Base-by-base conservation (phyloP, 306 rosid species). In the Prunus davidiana region DNA sequence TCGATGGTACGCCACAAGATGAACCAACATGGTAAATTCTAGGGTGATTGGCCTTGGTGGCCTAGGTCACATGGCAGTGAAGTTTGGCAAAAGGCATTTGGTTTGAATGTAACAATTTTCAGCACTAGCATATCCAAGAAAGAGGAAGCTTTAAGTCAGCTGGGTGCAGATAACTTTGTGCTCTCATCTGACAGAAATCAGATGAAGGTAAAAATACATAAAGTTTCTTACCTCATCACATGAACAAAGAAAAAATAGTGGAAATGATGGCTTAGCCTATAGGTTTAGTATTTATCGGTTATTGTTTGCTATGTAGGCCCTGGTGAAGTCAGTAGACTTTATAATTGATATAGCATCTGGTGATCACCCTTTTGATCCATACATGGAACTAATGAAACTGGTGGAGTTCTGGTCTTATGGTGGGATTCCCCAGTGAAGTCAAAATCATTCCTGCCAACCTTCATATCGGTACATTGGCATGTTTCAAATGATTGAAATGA, bases 31-130 rank as follows among this genome's bases (percentile, higher is more conserved):
- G 98, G 98, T 41, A 89, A 93, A 77, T 88, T 69, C 88, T 93
- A 1, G 98, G 97, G 28, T 93, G 83, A 81, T 93, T 76, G 98
- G 95, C 38, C 97, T 93, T 45, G 98, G 97, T 67, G 98, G 97
- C 78, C 98, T 93, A 10, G 97, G 97, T 67, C 98, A 93, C 78
- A 82, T 92, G 93, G 97, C 97, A 3, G 96, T 88, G 72, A 92
- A 92, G 82, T 92, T 92, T 71, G 97, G 93, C 62, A 92, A 92
- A 92, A 92, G 84, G 96, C 93, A 43, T 92, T 76, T 27, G 93
- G 93, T 46, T 87, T 65, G 92, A 2, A 27, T 27, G 30, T 92
- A 32, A 92, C 96, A 30, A 69, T 90, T 80, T 78, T 92, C 76
- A 91, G 98, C 90, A 77, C 98, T 47, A 91, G 94, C 81, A 70